Evolutionary conservation across 176 grass and related monocot species (phyloP), one percentile per base, ranked within the genome.

Genomic region (Hyparrhenia diplandra): DNA sequence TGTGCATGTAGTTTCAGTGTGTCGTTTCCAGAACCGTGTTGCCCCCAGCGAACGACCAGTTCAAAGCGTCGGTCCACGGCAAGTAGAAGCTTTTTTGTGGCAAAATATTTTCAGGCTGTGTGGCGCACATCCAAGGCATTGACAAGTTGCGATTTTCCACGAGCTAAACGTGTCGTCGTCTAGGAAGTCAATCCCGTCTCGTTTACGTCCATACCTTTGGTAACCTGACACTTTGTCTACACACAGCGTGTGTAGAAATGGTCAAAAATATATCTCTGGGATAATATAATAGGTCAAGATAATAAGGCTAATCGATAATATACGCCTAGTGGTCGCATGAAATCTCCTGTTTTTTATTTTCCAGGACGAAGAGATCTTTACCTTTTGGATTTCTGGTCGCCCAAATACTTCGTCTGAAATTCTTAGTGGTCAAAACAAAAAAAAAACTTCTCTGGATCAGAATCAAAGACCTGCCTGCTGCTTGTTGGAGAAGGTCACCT

Each of bases 151-250:
- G 30, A 60, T 18, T 47, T 68, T 79, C 75, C 60, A 88, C 47
- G 67, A 74, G 75, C 61, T 74, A 84, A 84, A 88, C 61, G 69
- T 74, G 74, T 68, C 69, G 74, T 68, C 69, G 27, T 30, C 59
- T 58, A 1, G 21, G 45, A 69, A 55, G 71, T 76, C 82, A 85
- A 74, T 59, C 20, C 20, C 42, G 31, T 70, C 43, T 63, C 32
- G 41, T 16, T 55, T 24, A 43, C 18, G 51, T 36, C 76, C 70
- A 84, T 80, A 55, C 31, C 41, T 31, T 74, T 24, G 6, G 24
- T 71, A 55, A 54, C 32, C 14, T 77, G 54, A 71, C 23, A 47
- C n/a, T 34, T 29, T 58, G 58, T 77, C 66, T 21, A 7, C 32
- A 6, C 43, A 41, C 25, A 1, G 2, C 8, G 29, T 71, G 12